phyloP scores from a whole-genome alignment of 164 flowering plant species.

The Echeveria elegans region DNA sequence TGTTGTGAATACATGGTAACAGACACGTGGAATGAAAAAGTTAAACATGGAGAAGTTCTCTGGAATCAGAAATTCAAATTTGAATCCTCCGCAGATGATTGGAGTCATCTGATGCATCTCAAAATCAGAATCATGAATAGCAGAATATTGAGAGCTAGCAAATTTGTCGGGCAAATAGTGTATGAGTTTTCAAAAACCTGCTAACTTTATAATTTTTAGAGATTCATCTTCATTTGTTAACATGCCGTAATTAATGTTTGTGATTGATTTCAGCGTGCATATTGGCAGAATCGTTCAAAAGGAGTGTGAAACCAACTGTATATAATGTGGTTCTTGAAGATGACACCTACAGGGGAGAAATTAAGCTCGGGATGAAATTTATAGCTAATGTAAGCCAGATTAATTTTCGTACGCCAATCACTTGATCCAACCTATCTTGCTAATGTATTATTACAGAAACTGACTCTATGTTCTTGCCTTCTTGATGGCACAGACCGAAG shows the following conservation, averaged over 20 bases:
- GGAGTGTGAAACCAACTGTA: conserved; percentile 46
- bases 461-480: background rate
- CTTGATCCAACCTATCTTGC: background rate
- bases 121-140: conserved; percentile 52
- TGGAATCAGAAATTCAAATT: conserved; percentile 73
- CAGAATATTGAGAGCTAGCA: conserved; percentile 25
- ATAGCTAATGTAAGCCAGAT: conserved; percentile 29
- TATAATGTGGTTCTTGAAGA: conserved; percentile 77
- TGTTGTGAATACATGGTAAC: background rate
- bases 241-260: conserved; percentile 5
- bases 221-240: background rate
- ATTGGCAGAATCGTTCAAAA: conserved; percentile 53
- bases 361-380: conserved; percentile 63
- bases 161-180: conserved; percentile 58
- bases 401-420: background rate
- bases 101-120: conserved; percentile 33
- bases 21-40: conserved; percentile 27
- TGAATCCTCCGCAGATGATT: conserved; percentile 24
- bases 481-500: background rate
- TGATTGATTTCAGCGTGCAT: conserved; percentile 37
- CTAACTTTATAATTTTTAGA: no score
- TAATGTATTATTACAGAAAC: background rate
- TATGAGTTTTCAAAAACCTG: background rate
- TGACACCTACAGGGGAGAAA: conserved; percentile 65
- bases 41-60: conserved; percentile 28